A percentile compares a stretch with the other conserved stretches of the same genome.
These are phyloP conservation scores for Colletotrichum sansevieriae DNA, from an alignment of 2,329 filamentous ascomycete species.

Conservation along the genomic window DNA sequence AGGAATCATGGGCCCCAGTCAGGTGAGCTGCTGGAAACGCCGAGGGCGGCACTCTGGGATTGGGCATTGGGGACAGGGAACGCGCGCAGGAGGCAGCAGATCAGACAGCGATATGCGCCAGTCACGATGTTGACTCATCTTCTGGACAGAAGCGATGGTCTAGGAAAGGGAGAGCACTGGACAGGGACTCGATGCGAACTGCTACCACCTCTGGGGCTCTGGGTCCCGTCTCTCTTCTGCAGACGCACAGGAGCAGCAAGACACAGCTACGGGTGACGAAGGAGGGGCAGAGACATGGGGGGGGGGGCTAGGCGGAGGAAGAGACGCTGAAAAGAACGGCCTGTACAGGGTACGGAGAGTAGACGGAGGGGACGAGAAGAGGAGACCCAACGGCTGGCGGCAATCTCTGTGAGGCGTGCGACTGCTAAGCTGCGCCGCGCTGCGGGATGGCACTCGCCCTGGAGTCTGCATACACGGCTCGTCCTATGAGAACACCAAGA, in stretches of 20 bases:
- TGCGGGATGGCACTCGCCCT: constrained; percentile 52
- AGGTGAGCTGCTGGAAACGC: constrained; percentile 46
- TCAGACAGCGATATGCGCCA: constrained; percentile 41
- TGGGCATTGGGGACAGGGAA: constrained; percentile 42
- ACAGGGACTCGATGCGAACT: constrained; percentile 29
- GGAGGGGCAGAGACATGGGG: constrained; percentile 8
- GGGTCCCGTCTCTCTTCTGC: constrained; percentile 12
- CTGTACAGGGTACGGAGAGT: constrained; percentile 31
- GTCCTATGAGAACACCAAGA: constrained; percentile 49
- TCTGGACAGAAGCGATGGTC: constrained; percentile 19
- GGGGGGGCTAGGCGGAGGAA: constrained; percentile 9
- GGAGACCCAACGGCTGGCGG: constrained; percentile 28
- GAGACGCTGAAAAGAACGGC: constrained; percentile 20
- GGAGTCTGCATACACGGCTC: constrained; percentile 48
- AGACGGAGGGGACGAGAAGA: background rate
- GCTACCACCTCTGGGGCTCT: constrained; percentile 11
- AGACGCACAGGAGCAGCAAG: constrained; percentile 28
- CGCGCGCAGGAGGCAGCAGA: constrained; percentile 44
- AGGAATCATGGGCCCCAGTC: constrained; percentile 46
- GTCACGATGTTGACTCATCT: constrained; percentile 44
- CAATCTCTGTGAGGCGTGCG: constrained; percentile 43
- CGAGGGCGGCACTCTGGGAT: constrained; percentile 44
- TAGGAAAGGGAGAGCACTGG: constrained; percentile 4
- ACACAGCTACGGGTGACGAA: constrained; percentile 28
- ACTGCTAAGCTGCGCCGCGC: constrained; percentile 58